phyloP scores from a whole-genome alignment of 2,329 filamentous ascomycete species.

The Stemphylium lycopersici region DNA sequence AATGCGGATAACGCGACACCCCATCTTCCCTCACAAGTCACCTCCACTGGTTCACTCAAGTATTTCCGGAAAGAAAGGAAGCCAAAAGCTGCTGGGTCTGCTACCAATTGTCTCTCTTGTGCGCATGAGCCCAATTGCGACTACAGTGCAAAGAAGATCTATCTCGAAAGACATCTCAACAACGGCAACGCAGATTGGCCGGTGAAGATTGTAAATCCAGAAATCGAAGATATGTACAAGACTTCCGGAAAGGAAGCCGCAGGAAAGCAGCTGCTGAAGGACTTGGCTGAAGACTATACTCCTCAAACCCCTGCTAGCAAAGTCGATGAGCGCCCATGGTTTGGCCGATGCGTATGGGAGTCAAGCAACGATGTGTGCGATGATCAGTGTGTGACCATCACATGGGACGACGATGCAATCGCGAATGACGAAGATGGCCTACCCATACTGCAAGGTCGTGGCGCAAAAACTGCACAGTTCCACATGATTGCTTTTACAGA shows the following conservation, averaged over 20 bases:
- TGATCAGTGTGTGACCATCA: conserved; percentile 86
- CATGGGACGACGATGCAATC: conserved; percentile 76
- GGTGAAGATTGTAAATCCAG: conserved; percentile 84
- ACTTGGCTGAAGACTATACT: conserved; percentile 62
- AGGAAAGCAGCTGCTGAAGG: conserved; percentile 55
- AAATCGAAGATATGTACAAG: conserved; percentile 78
- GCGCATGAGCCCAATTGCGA: conserved; percentile 75
- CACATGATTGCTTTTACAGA: conserved; percentile 95
- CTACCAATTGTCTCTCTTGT: conserved; percentile 89
- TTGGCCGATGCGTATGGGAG: conserved; percentile 94
- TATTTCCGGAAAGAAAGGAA: conserved; percentile 80
- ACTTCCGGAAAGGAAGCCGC: conserved; percentile 57
- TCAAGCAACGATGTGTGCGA: conserved; percentile 92
- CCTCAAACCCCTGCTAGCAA: conserved; percentile 58
- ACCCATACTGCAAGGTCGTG: conserved; percentile 49
- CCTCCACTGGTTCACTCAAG: conserved; percentile 76
- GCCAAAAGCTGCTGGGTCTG: conserved; percentile 71
- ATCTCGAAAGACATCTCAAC: conserved; percentile 71
- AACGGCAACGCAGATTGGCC: conserved; percentile 78
- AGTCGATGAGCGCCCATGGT: conserved; percentile 68
- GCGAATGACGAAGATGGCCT: conserved; percentile 19
- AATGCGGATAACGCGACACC: conserved; percentile 53
- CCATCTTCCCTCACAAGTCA: conserved; percentile 77
- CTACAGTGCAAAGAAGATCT: conserved; percentile 85
- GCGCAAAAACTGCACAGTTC: conserved; percentile 83